phyloP scores from a whole-genome alignment of 208 protist genomes.

The Vickermania ingenoplastis region DNA sequence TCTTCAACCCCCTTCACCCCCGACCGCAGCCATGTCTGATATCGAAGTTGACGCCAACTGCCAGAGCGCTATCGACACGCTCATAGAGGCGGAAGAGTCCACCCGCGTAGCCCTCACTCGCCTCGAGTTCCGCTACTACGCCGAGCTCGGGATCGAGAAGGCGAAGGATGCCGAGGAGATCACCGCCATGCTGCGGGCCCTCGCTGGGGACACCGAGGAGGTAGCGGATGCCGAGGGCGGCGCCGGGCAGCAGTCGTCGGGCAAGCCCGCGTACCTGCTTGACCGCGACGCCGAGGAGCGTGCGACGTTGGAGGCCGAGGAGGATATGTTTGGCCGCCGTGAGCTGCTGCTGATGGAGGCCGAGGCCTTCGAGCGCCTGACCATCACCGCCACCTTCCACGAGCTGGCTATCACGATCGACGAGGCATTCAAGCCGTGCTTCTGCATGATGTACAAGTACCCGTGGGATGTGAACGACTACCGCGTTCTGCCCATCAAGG shows the following conservation, averaged over 20 bases:
- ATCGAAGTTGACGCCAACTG: slow-evolving; percentile 3
- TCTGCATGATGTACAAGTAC: slow-evolving; percentile 5
- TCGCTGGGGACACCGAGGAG: not conserved
- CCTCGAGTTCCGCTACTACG: not conserved
- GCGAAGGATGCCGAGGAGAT: not conserved
- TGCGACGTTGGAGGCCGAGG: not conserved
- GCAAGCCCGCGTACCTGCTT: not conserved
- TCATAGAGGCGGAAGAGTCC: not conserved
- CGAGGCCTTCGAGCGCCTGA: slow-evolving; percentile 1
- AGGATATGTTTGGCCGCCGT: slow-evolving; percentile 2
- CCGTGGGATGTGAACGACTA: slow-evolving; percentile 2
- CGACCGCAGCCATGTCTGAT: slow-evolving; percentile 10
- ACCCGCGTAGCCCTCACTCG: not conserved
- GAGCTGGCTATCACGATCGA: slow-evolving; percentile 4
- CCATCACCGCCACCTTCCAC: not conserved
- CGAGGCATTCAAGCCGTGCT: not conserved
- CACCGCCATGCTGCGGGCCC: not conserved
- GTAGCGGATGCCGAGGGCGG: not conserved
- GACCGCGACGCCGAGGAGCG: not conserved
- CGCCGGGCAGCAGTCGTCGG: not conserved
- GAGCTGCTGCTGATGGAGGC: slow-evolving; percentile 3
- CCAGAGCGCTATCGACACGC: not conserved
- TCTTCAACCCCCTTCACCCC: too few relatives aligned
- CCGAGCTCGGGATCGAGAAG: not conserved
- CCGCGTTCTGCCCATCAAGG: not conserved